These are phyloP conservation scores for Thermomucor indicae-seudaticae DNA, from an alignment of 371 early-diverging fungal species.

Conservation along the genomic window DNA sequence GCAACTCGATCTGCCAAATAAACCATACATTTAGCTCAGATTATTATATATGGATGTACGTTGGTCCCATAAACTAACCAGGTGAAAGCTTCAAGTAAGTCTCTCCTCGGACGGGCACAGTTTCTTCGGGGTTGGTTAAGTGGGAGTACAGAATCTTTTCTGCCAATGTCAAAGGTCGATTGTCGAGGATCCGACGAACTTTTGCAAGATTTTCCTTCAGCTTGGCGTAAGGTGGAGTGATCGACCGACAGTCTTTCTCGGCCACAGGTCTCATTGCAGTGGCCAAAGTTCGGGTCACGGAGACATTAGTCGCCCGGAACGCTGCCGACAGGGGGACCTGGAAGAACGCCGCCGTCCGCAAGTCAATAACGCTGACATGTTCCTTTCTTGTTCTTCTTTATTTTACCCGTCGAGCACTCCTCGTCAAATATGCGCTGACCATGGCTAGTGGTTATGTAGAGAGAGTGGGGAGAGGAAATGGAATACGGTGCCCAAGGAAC, in stretches of 20 bases:
- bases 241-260: slow-evolving; percentile 50
- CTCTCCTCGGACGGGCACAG: slow-evolving; percentile 63
- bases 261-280: slow-evolving; percentile 38
- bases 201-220: slow-evolving; percentile 48
- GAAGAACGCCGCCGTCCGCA: too few species aligned
- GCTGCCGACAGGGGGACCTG: too few species aligned
- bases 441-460: neutral
- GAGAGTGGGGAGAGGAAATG: slow-evolving; percentile 1
- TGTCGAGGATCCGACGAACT: slow-evolving; percentile 51
- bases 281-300: neutral
- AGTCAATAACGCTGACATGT: too few species aligned
- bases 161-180: slow-evolving; percentile 79
- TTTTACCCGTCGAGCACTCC: slow-evolving; percentile 4
- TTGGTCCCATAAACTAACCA: slow-evolving; percentile 33
- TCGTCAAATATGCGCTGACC: slow-evolving; percentile 7
- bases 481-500: too few species aligned
- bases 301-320: too few species aligned
- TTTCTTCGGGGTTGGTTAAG: slow-evolving; percentile 75
- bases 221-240: slow-evolving; percentile 60
- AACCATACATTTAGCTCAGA: neutral
- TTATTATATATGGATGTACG: neutral
- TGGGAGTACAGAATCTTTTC: slow-evolving; percentile 96
- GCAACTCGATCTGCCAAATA: slow-evolving; percentile 66
- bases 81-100: slow-evolving; percentile 70
- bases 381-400: neutral